Conservation (phyloP, 2,329 filamentous ascomycete species). For the Aspergillus fumigatiaffinis region DNA sequence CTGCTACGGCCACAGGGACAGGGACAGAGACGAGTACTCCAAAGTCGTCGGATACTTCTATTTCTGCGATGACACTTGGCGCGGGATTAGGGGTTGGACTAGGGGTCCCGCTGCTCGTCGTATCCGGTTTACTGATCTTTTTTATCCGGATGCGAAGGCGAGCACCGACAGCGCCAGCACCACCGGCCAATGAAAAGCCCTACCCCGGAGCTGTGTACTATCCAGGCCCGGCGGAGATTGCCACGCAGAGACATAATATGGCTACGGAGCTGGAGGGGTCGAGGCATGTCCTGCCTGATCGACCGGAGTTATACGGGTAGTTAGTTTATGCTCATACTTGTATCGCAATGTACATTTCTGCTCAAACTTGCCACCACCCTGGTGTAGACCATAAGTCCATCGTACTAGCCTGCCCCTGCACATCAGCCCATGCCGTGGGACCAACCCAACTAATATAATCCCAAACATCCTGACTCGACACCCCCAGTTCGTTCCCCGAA, state of each 20-base stretch:
- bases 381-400: neutral
- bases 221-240: neutral
- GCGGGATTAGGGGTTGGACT: neutral
- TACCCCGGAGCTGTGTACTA: neutral
- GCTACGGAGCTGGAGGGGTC: conserved; percentile 1
- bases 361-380: neutral
- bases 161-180: neutral
- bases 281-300: neutral
- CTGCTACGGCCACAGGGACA: neutral
- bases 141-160: neutral
- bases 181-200: neutral
- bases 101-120: neutral
- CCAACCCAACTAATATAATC: neutral
- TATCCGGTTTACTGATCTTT: neutral
- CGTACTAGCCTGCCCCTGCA: neutral
- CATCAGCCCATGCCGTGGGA: neutral
- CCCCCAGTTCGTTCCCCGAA: neutral
- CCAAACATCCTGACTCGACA: neutral
- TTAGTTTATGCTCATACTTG: neutral
- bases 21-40: neutral
- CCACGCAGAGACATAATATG: conserved; percentile 1
- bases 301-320: neutral
- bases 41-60: neutral
- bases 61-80: neutral
- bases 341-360: neutral